Evolutionary conservation across 176 grass and related monocot genomes (phyloP).

Genomic region (Eremochloa ophiuroides): DNA sequence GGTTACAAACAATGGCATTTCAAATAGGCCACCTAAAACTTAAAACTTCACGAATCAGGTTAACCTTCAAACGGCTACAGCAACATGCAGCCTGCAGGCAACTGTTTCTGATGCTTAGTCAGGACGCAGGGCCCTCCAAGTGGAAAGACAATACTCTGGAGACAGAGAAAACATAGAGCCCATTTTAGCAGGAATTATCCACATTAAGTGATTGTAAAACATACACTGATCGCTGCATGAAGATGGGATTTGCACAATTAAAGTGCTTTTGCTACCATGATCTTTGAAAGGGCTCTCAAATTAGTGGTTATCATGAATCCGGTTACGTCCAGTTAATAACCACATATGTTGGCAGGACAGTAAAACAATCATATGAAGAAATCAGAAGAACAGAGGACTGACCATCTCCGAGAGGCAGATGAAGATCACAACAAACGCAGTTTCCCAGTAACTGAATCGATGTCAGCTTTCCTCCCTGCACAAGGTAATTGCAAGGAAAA

Average conservation of each 20-base stretch:
- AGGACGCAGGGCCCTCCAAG: neutral
- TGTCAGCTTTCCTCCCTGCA: constrained; percentile 72
- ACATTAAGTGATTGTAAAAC: neutral
- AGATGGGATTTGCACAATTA: neutral
- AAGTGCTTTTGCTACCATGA: neutral
- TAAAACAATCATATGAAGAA: neutral
- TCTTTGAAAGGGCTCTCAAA: neutral
- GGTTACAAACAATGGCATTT: neutral
- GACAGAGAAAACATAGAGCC: neutral
- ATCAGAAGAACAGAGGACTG: constrained; percentile 9
- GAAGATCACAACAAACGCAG: constrained; percentile 45
- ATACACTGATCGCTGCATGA: neutral
- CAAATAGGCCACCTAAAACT: neutral
- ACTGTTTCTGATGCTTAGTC: neutral
- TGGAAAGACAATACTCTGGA: constrained; percentile 3
- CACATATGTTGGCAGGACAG: neutral
- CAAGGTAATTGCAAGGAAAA: neutral
- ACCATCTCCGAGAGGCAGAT: neutral
- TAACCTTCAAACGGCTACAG: neutral
- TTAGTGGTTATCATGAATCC: neutral
- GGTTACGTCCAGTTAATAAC: neutral
- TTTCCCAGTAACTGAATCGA: constrained; percentile 73
- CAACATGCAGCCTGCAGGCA: no score
- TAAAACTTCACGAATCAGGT: neutral
- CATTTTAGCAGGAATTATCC: neutral